phyloP scores from a whole-genome alignment of 345 rosid genomes.

The Raphanus sativus region DNA sequence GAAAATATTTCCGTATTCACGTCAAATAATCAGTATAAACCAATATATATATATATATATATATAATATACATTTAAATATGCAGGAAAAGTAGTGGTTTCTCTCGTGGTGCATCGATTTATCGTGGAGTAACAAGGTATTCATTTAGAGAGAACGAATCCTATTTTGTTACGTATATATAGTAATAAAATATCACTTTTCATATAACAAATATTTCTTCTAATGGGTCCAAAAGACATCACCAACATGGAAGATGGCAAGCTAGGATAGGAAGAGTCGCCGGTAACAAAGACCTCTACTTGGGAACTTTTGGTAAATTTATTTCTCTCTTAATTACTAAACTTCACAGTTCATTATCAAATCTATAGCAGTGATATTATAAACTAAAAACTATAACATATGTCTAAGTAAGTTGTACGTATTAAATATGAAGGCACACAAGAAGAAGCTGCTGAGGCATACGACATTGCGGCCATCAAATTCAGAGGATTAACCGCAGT shows the following conservation, averaged over 20 bases:
- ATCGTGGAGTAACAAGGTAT: slow-evolving; percentile 94
- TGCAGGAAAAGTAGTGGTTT: slow-evolving; percentile 95
- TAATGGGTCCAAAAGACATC: slow-evolving; percentile 56
- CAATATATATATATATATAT: slow-evolving; percentile 5
- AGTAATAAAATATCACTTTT: background rate
- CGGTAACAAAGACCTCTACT: slow-evolving; percentile 92
- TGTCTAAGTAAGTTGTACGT: background rate
- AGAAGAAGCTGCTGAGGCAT: slow-evolving; percentile 98
- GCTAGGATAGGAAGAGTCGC: slow-evolving; percentile 98
- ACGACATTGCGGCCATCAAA: slow-evolving; percentile 93
- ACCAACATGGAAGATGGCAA: slow-evolving; percentile 99
- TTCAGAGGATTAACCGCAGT: slow-evolving; percentile 93
- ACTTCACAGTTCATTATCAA: background rate
- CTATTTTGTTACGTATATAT: background rate
- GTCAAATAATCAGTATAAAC: slow-evolving; percentile 20
- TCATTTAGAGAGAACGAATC: background rate
- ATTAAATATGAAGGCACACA: slow-evolving; percentile 58
- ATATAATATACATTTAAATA: background rate
- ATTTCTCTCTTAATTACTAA: background rate
- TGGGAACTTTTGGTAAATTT: slow-evolving; percentile 80
- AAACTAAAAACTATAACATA: background rate
- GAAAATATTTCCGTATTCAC: background rate
- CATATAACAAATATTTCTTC: background rate
- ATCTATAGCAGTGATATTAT: background rate
- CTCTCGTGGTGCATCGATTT: slow-evolving; percentile 94